Evolutionary conservation across 176 grass and related monocot species (phyloP), one percentile per base, ranked within the genome.

Genomic region (Eleusine indica): DNA sequence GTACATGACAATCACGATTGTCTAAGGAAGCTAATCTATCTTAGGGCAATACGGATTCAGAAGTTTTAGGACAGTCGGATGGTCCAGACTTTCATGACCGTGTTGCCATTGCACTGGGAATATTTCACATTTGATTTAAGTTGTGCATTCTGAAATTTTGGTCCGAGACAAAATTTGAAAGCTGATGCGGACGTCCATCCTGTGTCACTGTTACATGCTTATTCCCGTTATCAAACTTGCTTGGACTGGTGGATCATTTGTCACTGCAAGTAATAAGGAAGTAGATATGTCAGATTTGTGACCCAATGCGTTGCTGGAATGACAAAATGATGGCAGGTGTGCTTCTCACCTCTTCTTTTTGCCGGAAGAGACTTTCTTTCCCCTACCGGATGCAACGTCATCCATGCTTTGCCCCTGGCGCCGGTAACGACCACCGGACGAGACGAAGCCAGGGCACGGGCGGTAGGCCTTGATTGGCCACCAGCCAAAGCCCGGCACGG

Each of bases 381-480:
- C 79, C 78, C 81, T 89, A 38, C 93, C 93, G 71, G 87, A 91
- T 17, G 88, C 89, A 14, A 95, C 96, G 52, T 98, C 93, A 35
- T 98, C 96, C 91, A 98, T 95, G 91, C 89, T 98, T 53, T 98
- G 96, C 3, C 93, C 93, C 44, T 88, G 88, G 43, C 93, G 91
- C 62, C 85, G 83, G 77, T 98, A 98, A 28, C 96, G 85, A n/a
- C 93, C 93, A 7, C 96, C 96, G 38, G 96, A 88, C 0, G 91
- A 87, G 18, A 94, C 80, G 70, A 94, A 96, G 63, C 87, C 87
- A 0, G 96, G 96, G 83, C 96, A 98, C 10, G 96, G 96, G 16
- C 96, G 81, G 77, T 88, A 99, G 3, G 93, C 96, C 86, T 99
- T 99, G 85, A 96, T 99, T 0, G 93, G 93, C 93, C 91, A 99